Base-by-base conservation (phyloP, 441 rosid genomes). In the Populus hybrid region DNA sequence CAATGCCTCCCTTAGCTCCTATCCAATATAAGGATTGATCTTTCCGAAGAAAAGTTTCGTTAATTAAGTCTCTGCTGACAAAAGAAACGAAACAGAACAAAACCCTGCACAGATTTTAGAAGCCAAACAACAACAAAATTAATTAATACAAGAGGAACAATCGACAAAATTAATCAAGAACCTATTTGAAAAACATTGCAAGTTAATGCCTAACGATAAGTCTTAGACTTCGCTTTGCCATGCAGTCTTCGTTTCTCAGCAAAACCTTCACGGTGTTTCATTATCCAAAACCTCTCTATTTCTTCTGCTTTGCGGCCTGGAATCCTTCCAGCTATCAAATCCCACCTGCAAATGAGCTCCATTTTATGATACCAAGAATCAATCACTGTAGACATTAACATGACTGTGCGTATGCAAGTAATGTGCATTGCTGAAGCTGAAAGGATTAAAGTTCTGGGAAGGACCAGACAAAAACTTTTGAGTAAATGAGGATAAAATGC, bases 241-340 rank as follows among this genome's bases (percentile, higher is more conserved):
- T 72, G 83, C 76, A 79, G 76, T 3, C 78, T 86, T 83, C 89
- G 82, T 84, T 72, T 88, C 69, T 81, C 80, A 4, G 86, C 82
- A 74, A 85, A 87, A 46, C 82, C 85, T 74, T 88, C 87, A 64
- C 68, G 61, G 73, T 91, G 87, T 83, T 80, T 85, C 97, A 92
- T 91, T 79, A 92, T 86, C 97, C 97, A 92, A 83, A 91, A 91
- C 85, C 97, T 89, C 89, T 92, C 97, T 80, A 92, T 88, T 81
- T 92, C 95, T 46, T 85, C 95, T 9, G 92, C 83, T 59, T 85
- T 82, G 66, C 95, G 83, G 65, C 95, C 97, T 7, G 94, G 92
- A 75, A 91, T 85, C 78, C 97, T 73, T 6, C 94, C 95, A 0
- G 97, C 95, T 75, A 92, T 91, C 82, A 92, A 84, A 83, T 87